A percentile compares a stretch with the other conserved stretches of the same genome.
These are phyloP conservation scores for Phaeophleospora eucalypticola DNA, from an alignment of 2,329 filamentous ascomycete species.

Conservation along the genomic window DNA sequence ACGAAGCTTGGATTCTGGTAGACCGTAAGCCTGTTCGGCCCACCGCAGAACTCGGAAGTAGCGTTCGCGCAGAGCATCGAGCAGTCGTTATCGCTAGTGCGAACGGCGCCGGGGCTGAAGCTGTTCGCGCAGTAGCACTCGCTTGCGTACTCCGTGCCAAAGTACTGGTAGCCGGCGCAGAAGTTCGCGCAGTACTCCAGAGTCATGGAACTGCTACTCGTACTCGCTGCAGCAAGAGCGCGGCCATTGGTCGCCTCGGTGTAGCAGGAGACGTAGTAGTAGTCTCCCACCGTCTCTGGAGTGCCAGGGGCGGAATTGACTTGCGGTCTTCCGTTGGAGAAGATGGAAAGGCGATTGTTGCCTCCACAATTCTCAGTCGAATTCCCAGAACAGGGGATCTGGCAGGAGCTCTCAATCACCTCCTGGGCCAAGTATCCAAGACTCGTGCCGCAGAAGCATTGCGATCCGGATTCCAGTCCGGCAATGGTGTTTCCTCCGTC, in stretches of 20 bases:
- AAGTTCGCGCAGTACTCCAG: conserved; percentile 38
- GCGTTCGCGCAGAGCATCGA: conserved; percentile 12
- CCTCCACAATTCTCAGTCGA: conserved; percentile 30
- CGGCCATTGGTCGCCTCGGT: conserved; percentile 27
- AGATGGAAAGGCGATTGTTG: conserved; percentile 31
- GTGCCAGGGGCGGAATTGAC: conserved; percentile 22
- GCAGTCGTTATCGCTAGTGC: conserved; percentile 16
- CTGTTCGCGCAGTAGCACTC: conserved; percentile 19
- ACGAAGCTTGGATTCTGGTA: conserved; percentile 20
- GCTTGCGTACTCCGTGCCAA: conserved; percentile 35
- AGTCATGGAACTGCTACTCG: conserved; percentile 34
- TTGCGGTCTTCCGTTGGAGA: conserved; percentile 25
- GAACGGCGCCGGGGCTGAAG: conserved; percentile 24
- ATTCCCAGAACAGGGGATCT: conserved; percentile 31
- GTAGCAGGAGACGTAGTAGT: conserved; percentile 30
- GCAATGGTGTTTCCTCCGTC: conserved; percentile 33
- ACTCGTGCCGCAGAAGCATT: conserved; percentile 35
- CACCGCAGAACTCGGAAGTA: conserved; percentile 29
- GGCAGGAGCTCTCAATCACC: conserved; percentile 32
- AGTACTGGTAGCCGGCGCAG: conserved; percentile 28
- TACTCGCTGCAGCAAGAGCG: conserved; percentile 25
- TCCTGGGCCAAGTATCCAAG: conserved; percentile 24
- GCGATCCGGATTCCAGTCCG: conserved; percentile 30
- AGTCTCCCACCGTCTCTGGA: conserved; percentile 27
- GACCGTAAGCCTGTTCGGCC: conserved; percentile 23